Evolutionary conservation across 2,329 filamentous ascomycete species (phyloP), one percentile per base, ranked within the genome.

Genomic region (Colletotrichum sp.): DNA sequence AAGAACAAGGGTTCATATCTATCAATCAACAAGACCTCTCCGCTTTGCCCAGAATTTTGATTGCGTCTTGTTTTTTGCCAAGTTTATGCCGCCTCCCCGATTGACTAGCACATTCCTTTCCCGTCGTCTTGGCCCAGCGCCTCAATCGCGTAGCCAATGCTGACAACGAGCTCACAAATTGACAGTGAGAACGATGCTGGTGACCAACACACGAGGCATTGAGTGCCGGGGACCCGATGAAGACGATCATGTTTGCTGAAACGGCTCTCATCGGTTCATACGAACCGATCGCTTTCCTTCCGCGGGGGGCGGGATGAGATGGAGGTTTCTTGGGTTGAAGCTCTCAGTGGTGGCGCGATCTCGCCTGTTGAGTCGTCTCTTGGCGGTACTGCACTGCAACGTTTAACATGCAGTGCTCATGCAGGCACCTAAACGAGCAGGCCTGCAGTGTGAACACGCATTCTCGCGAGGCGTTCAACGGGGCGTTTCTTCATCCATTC

Each of bases 1-100:
- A 59, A 12, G 2, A 59, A 59, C 55, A 59, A 30, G 55, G 55
- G 55, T 30, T 30, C 24, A 16, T 16, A 59, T 59, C 21, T 59
- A 26, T 26, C 26, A 30, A 18, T 28, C 55, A 34, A 13, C 6
- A 26, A 28, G 10, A 34, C 48, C 34, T 71, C 67, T 59, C 67
- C 60, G 72, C 72, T 74, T 72, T 61, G 67, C 72, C 67, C 36
- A 74, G 61, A n/a, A 24, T 39, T 32, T 24, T 67, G 69, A 43
- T 63, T 64, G 36, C 63, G 39, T 26, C 10, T 24, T 43, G 21
- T 24, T 34, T 34, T 36, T 48, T 43, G 72, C 67, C 72, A 74
- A 67, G 57, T n/a, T 7, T n/a, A 21, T 30, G n/a, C 36, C 64
- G 72, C 16, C 26, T 48, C 13, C 12, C 34, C 59, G 34, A 52